phyloP scores from a whole-genome alignment of 2,329 filamentous ascomycete species.

The Rhinocladiella similis region DNA sequence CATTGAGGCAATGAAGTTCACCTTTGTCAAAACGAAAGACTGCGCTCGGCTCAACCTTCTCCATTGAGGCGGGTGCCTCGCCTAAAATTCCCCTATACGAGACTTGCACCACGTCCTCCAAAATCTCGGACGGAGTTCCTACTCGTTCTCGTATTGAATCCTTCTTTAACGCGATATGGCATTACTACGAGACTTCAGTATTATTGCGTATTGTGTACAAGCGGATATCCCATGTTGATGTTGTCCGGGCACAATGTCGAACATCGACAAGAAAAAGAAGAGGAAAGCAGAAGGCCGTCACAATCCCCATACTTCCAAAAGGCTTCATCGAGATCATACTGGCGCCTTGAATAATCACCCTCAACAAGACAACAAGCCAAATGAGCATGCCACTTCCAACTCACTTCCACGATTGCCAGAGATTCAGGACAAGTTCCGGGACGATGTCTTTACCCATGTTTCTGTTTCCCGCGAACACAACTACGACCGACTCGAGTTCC shows the following conservation, averaged over 20 bases:
- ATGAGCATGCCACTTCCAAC: conserved; percentile 1
- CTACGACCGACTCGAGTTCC: conserved; percentile 85
- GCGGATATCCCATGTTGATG: too few species aligned
- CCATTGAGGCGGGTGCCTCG: neutral
- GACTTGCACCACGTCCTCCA: too few species aligned
- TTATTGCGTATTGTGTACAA: too few species aligned
- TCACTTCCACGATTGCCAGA: conserved; percentile 24
- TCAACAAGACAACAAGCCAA: neutral
- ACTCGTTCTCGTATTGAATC: too few species aligned
- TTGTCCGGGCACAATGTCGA: conserved; percentile 4
- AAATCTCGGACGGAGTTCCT: neutral
- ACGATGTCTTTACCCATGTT: conserved; percentile 27
- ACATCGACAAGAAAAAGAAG: conserved; percentile 9
- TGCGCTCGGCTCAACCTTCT: conserved; percentile 13
- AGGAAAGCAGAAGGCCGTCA: conserved; percentile 5
- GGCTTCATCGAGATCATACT: conserved; percentile 1
- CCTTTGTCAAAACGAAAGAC: neutral
- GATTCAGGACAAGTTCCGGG: conserved; percentile 18
- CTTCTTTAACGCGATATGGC: too few species aligned
- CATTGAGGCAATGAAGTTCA: neutral
- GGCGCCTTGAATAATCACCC: neutral
- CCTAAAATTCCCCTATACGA: neutral
- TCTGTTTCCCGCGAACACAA: conserved; percentile 31
- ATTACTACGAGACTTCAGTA: too few species aligned
- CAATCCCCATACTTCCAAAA: conserved; percentile 1